Evolutionary conservation across 345 rosid species (phyloP), one percentile per base, ranked within the genome.

Genomic region (Gynandropsis gynandra): DNA sequence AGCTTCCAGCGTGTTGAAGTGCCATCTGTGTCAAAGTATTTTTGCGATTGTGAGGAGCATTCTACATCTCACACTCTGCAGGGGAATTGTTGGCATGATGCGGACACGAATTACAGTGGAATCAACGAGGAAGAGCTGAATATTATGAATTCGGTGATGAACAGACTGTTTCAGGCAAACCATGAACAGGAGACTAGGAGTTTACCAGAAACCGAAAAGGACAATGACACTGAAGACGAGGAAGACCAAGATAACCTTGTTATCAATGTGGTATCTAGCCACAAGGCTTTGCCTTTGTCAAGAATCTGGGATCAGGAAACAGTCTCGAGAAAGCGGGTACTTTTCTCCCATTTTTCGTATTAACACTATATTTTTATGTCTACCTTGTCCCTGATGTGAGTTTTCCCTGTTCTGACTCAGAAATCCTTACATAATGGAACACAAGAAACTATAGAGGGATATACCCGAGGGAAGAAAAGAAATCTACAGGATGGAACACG

Each of bases 41-140:
- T 92, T 63, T 87, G 98, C 56, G 97, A 85, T 59, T 87, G 97
- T 27, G 93, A 82, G 59, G 90, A 84, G 76, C 98, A 92, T 57
- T 72, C 74, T 42, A 57, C 42, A 42, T 52, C 66, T 53, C 50
- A 60, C 24, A 36, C 67, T 59, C 63, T 52, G 24, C 44, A 33
- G 34, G 68, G 32, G 42, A 67, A 65, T 39, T 71, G 56, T 44
- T 50, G 18, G 46, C 68, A 37, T 50, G 61, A 47, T 42, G 16
- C 51, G 13, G 79, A 76, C 46, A 58, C 68, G 5, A 65, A 68
- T 12, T 48, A 60, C 47, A 72, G 42, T 43, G 80, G 67, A 20
- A 39, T 79, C 20, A 66, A 76, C 54, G 75, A 76, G 50, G 69
- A 78, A 60, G 95, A 92, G 68, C 58, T 84, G 56, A 58, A 63